Conservation (phyloP, 2,329 filamentous ascomycete genomes). For the Macrophomina phaseolina region DNA sequence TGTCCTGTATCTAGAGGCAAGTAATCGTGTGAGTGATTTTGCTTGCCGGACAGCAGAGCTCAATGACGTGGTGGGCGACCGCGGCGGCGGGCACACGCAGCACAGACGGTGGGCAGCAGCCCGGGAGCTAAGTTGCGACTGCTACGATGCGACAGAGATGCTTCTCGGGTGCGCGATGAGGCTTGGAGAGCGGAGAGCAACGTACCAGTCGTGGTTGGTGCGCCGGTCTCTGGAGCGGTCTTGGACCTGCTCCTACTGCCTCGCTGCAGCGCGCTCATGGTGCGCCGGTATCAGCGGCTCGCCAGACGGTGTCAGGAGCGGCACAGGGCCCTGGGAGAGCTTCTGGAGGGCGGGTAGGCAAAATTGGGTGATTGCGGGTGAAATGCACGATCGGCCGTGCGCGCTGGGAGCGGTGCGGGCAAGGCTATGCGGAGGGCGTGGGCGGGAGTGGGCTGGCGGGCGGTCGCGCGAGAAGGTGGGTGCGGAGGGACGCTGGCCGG, state of each 20-base stretch:
- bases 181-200: conserved; percentile 1
- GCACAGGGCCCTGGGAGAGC: neutral
- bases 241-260: conserved; percentile 45
- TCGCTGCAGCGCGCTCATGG: conserved; percentile 46
- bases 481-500: neutral
- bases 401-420: conserved; percentile 20
- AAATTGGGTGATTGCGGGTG: conserved; percentile 27
- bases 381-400: conserved; percentile 22
- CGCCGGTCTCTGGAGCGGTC: conserved; percentile 37
- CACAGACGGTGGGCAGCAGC: neutral
- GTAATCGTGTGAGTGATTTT: conserved; percentile 12
- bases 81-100: neutral
- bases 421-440: neutral
- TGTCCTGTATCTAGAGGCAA: conserved; percentile 12
- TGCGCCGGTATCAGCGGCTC: conserved; percentile 38
- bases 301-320: neutral
- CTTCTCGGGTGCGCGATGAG: neutral
- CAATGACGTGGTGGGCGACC: conserved; percentile 20
- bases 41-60: conserved; percentile 4
- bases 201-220: conserved; percentile 22
- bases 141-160: neutral
- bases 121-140: neutral
- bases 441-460: neutral
- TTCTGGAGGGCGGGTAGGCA: neutral
- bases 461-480: neutral